phyloP scores from a whole-genome alignment of 2,329 filamentous ascomycete genomes.

The Calonectria hawksworthii region DNA sequence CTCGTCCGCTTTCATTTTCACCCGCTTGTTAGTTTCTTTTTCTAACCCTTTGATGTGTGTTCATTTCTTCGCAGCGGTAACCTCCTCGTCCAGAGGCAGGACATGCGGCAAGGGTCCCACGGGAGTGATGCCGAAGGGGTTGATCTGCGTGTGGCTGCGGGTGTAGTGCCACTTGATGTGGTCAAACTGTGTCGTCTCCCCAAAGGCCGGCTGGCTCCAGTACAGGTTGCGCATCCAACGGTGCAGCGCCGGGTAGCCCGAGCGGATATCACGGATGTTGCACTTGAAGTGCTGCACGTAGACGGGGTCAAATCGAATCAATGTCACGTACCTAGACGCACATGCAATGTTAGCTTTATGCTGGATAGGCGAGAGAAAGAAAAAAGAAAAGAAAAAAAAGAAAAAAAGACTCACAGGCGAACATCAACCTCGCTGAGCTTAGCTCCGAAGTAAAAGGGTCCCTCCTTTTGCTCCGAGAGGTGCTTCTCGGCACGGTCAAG shows the following conservation, averaged over 20 bases:
- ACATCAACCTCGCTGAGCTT: slow-evolving; percentile 86
- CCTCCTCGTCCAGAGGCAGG: slow-evolving; percentile 82
- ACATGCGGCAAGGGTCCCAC: slow-evolving; percentile 89
- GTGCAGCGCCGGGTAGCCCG: slow-evolving; percentile 86
- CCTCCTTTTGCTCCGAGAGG: slow-evolving; percentile 62
- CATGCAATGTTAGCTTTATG: slow-evolving; percentile 26
- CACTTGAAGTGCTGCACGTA: slow-evolving; percentile 93
- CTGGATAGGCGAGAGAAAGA: background rate
- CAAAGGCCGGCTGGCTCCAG: slow-evolving; percentile 85
- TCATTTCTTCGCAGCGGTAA: slow-evolving; percentile 63
- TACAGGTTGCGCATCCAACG: slow-evolving; percentile 87
- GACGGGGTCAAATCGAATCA: slow-evolving; percentile 81
- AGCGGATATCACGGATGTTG: slow-evolving; percentile 87
- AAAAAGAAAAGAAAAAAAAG: no score
- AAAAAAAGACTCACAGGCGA: slow-evolving; percentile 66
- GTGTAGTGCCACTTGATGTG: slow-evolving; percentile 90
- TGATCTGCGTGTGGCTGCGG: slow-evolving; percentile 74
- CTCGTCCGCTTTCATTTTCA: background rate
- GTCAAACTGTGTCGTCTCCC: slow-evolving; percentile 88
- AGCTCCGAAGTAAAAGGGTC: slow-evolving; percentile 82
- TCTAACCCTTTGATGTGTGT: background rate
- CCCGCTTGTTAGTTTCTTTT: background rate
- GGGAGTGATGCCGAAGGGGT: slow-evolving; percentile 82
- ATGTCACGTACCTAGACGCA: slow-evolving; percentile 70
- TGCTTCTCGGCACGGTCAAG: slow-evolving; percentile 84